Evolutionary conservation across 305 asterid species (phyloP), one percentile per base, ranked within the genome.

Genomic region (Plantago coronopus): DNA sequence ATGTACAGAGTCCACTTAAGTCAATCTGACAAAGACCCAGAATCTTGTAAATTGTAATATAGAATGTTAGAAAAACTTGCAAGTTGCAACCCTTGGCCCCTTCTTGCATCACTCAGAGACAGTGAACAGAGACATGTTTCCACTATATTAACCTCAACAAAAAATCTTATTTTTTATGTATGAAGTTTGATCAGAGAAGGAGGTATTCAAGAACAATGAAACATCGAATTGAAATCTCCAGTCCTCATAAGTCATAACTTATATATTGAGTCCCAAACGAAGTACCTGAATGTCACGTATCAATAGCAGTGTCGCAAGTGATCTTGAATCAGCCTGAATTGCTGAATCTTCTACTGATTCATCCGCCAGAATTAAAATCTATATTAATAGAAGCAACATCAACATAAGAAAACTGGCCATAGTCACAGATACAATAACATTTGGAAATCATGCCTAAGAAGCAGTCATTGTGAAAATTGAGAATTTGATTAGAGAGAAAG

Each of bases 321-420:
- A 89, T 80, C 97, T 84, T 46, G 97, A 89, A 81, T 89, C 95
- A 59, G 95, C 97, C 83, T 84, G 94, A 63, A 89, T 84, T 37
- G 95, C 95, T 14, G 97, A 87, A 72, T 87, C 95, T 79, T 89
- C 97, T 34, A 89, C 95, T 42, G 97, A 87, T 69, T 89, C 95
- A 74, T 89, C 97, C 31, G 95, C 97, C 78, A 89, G 76, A 75
- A 89, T 89, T 69, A 87, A 79, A 59, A 84, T 89, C 95, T 89
- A 77, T 65, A 65, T 43, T 61, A 62, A 71, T 62, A 71, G 64
- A 65, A 72, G 47, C 37, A 57, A 23, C 17, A 64, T 47, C 14
- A 57, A 15, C 54, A 47, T 2, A 60, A 23, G 70, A 56, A 45
- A 42, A 66, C 42, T 63, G 5, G 16, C 63, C 66, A 68, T 69